Evolutionary conservation across 2,329 filamentous ascomycete genomes (phyloP).

Genomic region (Tolypocladium paradoxum): DNA sequence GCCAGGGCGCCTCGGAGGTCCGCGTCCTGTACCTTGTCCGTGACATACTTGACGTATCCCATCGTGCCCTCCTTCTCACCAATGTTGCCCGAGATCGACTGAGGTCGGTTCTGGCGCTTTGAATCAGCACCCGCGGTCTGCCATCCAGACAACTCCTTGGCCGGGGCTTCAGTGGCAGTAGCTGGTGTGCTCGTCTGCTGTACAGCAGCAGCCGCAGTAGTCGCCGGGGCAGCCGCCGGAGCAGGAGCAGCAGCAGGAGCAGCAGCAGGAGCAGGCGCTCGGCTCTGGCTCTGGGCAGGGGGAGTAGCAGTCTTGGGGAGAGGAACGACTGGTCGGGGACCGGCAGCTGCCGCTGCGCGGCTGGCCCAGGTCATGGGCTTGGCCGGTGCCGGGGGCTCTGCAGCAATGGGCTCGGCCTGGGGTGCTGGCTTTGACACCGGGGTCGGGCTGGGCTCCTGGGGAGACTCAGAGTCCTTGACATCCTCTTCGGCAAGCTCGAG

Average conservation of each 20-base stretch:
- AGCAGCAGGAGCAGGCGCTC: slow-evolving; percentile 38
- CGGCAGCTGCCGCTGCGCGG: slow-evolving; percentile 48
- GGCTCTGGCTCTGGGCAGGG: slow-evolving; percentile 35
- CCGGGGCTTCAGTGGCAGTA: slow-evolving; percentile 26
- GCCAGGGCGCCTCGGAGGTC: slow-evolving; percentile 61
- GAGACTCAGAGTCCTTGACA: slow-evolving; percentile 50
- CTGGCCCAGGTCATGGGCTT: slow-evolving; percentile 71
- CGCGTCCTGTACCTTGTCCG: slow-evolving; percentile 69
- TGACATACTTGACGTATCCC: slow-evolving; percentile 94
- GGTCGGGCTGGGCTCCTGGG: slow-evolving; percentile 50
- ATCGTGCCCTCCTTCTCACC: slow-evolving; percentile 65
- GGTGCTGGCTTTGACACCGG: slow-evolving; percentile 35
- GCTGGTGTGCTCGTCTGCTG: slow-evolving; percentile 23
- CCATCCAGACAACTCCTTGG: slow-evolving; percentile 55
- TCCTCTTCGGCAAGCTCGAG: slow-evolving; percentile 46
- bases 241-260: slow-evolving; percentile 28
- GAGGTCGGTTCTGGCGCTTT: slow-evolving; percentile 70
- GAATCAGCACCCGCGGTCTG: slow-evolving; percentile 77
- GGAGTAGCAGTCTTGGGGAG: slow-evolving; percentile 47
- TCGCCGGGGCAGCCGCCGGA: slow-evolving; percentile 28
- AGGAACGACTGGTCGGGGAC: slow-evolving; percentile 41
- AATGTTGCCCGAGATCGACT: slow-evolving; percentile 48
- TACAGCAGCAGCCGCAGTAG: slow-evolving; percentile 14
- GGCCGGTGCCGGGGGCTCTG: slow-evolving; percentile 32
- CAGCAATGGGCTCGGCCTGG: slow-evolving; percentile 37